Evolutionary conservation across 2,329 filamentous ascomycete genomes (phyloP), one percentile per base, ranked within the genome.

Genomic region (Diaporthe velutina): DNA sequence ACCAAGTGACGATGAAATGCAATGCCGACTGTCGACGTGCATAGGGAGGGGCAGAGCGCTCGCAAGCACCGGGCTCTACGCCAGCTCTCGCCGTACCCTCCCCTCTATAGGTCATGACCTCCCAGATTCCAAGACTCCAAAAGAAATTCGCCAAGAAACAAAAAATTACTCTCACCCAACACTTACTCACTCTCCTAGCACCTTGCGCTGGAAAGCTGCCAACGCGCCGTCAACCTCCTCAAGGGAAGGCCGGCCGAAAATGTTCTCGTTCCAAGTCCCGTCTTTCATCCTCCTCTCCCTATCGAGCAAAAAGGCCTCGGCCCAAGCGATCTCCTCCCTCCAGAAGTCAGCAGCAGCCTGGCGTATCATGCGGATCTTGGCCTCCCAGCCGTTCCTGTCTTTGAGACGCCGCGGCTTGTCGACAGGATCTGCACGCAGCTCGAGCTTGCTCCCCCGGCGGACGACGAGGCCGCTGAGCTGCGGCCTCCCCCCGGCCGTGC

Each of bases 261-360:
- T 86, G 76, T 90, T 90, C 61, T 85, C 85, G 28, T 85, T 83
- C 88, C 88, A 90, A 58, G 80, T 78, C 3, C 88, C 88, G 8
- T 73, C 71, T 13, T 75, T 78, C 75, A 82, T 83, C 76, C 83
- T 81, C 22, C 81, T 80, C 3, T 83, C 79, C 73, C 89, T 84
- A 70, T 82, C 78, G 33, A 80, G 78, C 55, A 90, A 79, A 80
- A 88, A 90, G 10, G 81, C 78, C 79, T 89, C 87, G 0, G 89
- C 87, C 42, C 81, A 84, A 35, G 83, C 79, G 64, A 90, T 82
- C 80, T 90, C 88, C 38, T 77, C 79, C 17, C 76, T 78, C 89
- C 89, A 91, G 84, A 88, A 90, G 3, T 81, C 79, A 48, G 80
- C 82, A 0, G 87, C 87, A 12, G 70, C 75, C 17, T 55, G 17